Conservation (phyloP, 2,329 filamentous ascomycete species). For the Pezicula rhizophila region DNA sequence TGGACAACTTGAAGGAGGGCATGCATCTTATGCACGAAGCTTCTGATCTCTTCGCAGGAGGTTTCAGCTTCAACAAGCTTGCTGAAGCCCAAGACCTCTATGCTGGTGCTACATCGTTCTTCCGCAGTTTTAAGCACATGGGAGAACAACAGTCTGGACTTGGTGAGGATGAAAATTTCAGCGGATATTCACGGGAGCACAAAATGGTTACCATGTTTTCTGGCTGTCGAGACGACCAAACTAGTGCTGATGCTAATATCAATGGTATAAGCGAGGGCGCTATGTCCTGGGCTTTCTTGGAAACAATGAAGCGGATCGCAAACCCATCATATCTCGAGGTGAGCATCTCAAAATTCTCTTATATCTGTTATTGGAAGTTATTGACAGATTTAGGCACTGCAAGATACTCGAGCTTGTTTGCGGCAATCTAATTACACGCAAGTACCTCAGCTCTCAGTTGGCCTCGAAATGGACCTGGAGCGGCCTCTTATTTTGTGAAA, state of each 20-base stretch:
- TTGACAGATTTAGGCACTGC: constrained; percentile 17
- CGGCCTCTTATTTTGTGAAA: constrained; percentile 4
- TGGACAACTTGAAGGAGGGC: constrained; percentile 49
- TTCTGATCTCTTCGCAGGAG: constrained; percentile 41
- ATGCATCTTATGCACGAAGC: constrained; percentile 44
- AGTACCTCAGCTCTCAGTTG: constrained; percentile 26
- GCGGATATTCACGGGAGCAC: constrained; percentile 30
- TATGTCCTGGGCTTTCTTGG: constrained; percentile 34
- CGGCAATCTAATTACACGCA: constrained; percentile 25
- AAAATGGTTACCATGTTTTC: constrained; percentile 37
- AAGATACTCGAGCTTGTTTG: constrained; percentile 23
- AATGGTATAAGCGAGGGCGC: constrained; percentile 28
- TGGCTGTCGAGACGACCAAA: constrained; percentile 34
- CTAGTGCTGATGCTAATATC: constrained; percentile 34
- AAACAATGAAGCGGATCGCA: constrained; percentile 27
- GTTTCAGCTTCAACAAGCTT: constrained; percentile 38
- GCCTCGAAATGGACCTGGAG: constrained; percentile 12
- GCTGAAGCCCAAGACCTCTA: constrained; percentile 45
- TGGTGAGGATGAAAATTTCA: constrained; percentile 37
- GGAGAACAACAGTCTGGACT: constrained; percentile 39
- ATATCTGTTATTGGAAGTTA: background rate
- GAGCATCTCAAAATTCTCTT: constrained; percentile 7
- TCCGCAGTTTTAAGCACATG: constrained; percentile 43
- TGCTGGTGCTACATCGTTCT: constrained; percentile 47
- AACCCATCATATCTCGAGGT: constrained; percentile 30